These are phyloP conservation scores for Salix koriyanagi DNA, from an alignment of 345 rosid genomes.

Conservation along the genomic window DNA sequence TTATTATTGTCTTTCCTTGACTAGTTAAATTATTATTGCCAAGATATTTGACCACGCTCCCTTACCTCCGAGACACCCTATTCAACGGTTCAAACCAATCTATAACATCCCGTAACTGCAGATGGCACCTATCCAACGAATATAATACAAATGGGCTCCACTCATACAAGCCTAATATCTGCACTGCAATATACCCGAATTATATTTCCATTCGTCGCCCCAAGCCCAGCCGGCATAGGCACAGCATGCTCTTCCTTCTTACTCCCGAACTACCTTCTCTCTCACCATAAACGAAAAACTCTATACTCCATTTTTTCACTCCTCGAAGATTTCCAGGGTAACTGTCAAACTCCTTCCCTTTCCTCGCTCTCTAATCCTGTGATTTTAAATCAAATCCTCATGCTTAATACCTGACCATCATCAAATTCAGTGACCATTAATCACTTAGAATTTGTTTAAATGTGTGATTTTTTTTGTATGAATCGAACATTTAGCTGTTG, in stretches of 20 bases:
- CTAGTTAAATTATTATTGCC: not conserved
- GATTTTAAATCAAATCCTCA: not conserved
- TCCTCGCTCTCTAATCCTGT: not conserved
- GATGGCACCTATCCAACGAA: not conserved
- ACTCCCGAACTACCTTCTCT: too few species aligned
- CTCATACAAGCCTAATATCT: not conserved
- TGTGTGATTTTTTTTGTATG: not conserved
- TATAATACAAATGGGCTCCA: not conserved
- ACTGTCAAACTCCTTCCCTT: not conserved
- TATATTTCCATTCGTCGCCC: constrained; percentile 5
- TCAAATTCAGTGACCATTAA: not conserved
- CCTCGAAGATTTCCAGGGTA: not conserved
- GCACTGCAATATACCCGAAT: not conserved
- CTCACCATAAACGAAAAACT: too few species aligned
- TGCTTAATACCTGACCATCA: not conserved
- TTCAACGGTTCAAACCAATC: not conserved
- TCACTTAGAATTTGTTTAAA: not conserved
- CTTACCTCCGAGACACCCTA: not conserved
- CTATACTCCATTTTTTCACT: too few species aligned
- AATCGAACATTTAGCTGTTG: not conserved
- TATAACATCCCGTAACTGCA: not conserved
- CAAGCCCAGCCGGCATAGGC: not conserved
- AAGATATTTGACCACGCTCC: not conserved
- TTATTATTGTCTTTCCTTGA: not conserved
- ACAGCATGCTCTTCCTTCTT: too few species aligned